Conservation (phyloP, 2,329 filamentous ascomycete genomes). For the Trichoderma hamatum region DNA sequence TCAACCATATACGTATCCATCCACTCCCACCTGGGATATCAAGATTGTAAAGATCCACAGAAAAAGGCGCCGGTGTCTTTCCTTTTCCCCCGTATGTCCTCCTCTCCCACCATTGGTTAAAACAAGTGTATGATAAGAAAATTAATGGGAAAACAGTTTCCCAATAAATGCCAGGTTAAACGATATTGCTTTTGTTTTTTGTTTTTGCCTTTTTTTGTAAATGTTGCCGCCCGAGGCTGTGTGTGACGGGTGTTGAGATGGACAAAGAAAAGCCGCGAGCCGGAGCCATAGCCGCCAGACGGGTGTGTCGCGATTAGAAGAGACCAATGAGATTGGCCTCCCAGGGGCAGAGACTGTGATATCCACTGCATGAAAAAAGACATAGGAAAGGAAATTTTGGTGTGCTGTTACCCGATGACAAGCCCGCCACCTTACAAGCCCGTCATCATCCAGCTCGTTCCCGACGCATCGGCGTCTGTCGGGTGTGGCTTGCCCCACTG, state of each 20-base stretch:
- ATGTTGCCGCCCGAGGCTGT: background rate
- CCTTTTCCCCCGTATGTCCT: constrained; percentile 2
- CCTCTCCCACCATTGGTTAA: constrained; percentile 7
- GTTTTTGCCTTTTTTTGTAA: background rate
- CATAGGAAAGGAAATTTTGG: background rate
- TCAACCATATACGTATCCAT: constrained; percentile 24
- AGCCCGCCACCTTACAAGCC: background rate
- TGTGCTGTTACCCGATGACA: constrained; percentile 7
- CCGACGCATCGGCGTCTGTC: constrained; percentile 21
- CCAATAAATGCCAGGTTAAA: constrained; percentile 10
- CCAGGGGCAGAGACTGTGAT: background rate
- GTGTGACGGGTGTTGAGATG: constrained; percentile 5
- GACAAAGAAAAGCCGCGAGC: constrained; percentile 12
- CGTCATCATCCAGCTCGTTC: constrained; percentile 2
- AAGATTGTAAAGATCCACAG: constrained; percentile 22
- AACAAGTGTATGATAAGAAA: background rate
- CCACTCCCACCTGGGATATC: constrained; percentile 25
- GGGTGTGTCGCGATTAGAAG: background rate
- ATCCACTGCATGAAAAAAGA: constrained; percentile 14
- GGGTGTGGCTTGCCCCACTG: constrained; percentile 18
- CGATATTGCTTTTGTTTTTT: constrained; percentile 6
- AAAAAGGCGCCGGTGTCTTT: constrained; percentile 13
- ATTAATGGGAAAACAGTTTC: constrained; percentile 8
- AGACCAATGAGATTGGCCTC: background rate
- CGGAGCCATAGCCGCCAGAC: background rate